phyloP scores from a whole-genome alignment of 164 flowering plant species.

The Dillenia suffruticosa region DNA sequence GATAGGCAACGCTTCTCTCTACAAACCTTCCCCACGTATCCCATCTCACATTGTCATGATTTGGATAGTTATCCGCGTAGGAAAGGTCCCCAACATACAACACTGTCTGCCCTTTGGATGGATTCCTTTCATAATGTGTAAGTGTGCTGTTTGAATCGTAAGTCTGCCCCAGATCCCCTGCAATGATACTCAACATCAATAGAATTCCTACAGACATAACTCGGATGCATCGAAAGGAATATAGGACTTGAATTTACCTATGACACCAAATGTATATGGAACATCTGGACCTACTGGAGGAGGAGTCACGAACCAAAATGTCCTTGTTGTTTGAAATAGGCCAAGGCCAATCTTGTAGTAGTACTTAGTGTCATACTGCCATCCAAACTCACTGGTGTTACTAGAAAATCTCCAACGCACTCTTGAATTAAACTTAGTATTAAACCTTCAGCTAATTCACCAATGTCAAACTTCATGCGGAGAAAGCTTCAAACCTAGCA shows the following conservation, averaged over 20 bases:
- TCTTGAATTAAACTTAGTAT: not conserved
- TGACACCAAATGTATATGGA: constrained; percentile 46
- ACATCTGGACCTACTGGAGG: constrained; percentile 45
- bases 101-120: constrained; percentile 27
- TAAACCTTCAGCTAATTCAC: not conserved
- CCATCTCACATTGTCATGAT: constrained; percentile 34
- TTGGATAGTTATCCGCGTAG: constrained; percentile 33
- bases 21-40: constrained; percentile 40
- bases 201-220: too few species aligned
- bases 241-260: constrained; percentile 20
- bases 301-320: constrained; percentile 43
- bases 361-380: constrained; percentile 35
- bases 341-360: constrained; percentile 32
- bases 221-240: too few species aligned
- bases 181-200: not conserved
- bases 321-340: constrained; percentile 20
- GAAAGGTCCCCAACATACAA: constrained; percentile 40
- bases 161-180: constrained; percentile 47
- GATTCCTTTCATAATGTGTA: constrained; percentile 25
- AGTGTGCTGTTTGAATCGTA: constrained; percentile 36
- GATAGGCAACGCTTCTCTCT: constrained; percentile 39
- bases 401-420: not conserved
- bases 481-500: not conserved
- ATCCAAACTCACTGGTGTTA: not conserved
- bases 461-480: not conserved